Conservation (phyloP, 2,329 filamentous ascomycete species). For the Xylariaceae sp. region DNA sequence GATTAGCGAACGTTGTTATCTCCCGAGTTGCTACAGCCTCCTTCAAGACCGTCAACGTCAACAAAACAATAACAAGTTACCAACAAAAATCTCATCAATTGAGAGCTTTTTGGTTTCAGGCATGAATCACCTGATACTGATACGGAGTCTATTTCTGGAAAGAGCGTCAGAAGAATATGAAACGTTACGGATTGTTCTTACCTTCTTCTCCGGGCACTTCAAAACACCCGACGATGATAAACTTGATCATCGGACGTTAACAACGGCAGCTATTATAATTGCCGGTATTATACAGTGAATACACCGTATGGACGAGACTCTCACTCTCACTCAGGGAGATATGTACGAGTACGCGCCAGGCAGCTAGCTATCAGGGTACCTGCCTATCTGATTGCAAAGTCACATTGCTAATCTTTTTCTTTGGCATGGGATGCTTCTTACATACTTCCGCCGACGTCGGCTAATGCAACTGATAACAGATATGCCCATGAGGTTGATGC, state of each 20-base stretch:
- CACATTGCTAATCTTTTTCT: neutral
- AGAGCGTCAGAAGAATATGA: neutral
- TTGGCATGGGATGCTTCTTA: neutral
- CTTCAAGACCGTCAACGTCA: neutral
- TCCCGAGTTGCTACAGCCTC: neutral
- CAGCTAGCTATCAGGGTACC: neutral
- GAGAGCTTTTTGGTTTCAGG: neutral
- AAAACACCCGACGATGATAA: neutral
- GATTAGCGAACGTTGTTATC: constrained; percentile 1
- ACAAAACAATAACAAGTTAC: neutral
- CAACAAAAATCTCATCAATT: neutral
- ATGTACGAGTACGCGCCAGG: neutral
- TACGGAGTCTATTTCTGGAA: neutral
- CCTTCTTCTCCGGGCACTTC: neutral
- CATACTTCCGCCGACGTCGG: neutral
- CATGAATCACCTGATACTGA: no score
- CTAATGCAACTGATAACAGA: neutral
- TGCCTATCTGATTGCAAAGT: neutral
- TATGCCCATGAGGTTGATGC: neutral
- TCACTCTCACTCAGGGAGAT: neutral
- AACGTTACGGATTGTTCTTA: neutral
- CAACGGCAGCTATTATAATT: neutral
- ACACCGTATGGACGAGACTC: neutral
- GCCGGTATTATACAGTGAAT: neutral
- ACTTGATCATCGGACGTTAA: neutral